These are phyloP conservation scores for Angomonas deanei DNA, from an alignment of 208 protist species.

Conservation along the genomic window DNA sequence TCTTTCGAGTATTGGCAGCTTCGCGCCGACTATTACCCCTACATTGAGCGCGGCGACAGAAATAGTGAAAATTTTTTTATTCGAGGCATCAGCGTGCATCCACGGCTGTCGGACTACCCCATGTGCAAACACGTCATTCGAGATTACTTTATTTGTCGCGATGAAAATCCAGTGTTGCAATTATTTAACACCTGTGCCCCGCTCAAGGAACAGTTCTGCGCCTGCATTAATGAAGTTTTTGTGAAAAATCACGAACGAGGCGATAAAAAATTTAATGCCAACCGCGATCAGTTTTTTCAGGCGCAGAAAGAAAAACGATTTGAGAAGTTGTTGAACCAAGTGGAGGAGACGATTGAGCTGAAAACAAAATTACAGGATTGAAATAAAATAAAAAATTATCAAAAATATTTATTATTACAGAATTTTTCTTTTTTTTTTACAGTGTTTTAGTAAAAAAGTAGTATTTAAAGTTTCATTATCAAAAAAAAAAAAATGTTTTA, in stretches of 20 bases:
- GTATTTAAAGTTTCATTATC: neutral
- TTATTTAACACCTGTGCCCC: slow-evolving; percentile 75
- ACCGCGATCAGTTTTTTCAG: slow-evolving; percentile 54
- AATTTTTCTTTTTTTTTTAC: slow-evolving; percentile 3
- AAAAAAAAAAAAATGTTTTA: neutral
- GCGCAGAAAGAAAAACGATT: slow-evolving; percentile 55
- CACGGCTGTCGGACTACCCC: slow-evolving; percentile 80
- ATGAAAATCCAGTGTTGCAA: slow-evolving; percentile 61
- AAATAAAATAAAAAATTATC: slow-evolving; percentile 11
- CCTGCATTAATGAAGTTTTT: slow-evolving; percentile 84
- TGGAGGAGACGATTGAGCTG: slow-evolving; percentile 54
- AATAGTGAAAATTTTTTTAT: slow-evolving; percentile 79
- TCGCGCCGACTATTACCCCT: slow-evolving; percentile 75
- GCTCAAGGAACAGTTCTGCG: slow-evolving; percentile 80
- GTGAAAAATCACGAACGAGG: slow-evolving; percentile 74
- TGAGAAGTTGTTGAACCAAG: slow-evolving; percentile 50
- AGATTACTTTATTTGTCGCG: slow-evolving; percentile 81
- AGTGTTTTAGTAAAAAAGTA: neutral
- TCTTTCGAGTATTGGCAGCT: slow-evolving; percentile 77
- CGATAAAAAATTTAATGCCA: slow-evolving; percentile 75
- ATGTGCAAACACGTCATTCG: slow-evolving; percentile 74
- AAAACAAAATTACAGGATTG: slow-evolving; percentile 68
- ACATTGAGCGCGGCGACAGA: slow-evolving; percentile 49
- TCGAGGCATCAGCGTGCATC: slow-evolving; percentile 68
- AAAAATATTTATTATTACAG: slow-evolving; percentile 1